Percentiles rank a stretch among this genome's conserved stretches.
These are phyloP conservation scores for Perilla frutescens DNA, from an alignment of 257 asterid species.

Conservation along the genomic window DNA sequence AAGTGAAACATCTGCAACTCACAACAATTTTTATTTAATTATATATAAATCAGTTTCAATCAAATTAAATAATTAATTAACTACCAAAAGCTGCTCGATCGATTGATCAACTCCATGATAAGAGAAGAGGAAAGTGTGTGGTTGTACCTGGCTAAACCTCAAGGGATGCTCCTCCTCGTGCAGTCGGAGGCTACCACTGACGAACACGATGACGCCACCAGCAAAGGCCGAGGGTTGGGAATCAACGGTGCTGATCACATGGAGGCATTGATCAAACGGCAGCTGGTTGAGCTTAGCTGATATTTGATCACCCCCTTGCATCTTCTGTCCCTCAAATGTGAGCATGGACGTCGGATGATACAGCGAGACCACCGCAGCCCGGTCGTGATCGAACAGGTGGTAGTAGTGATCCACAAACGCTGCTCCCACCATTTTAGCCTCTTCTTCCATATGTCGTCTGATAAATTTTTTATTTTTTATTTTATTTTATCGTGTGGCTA, in stretches of 20 bases:
- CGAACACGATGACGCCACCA: conserved; percentile 60
- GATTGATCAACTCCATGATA: neutral
- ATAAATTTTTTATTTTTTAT: neutral
- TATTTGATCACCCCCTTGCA: conserved; percentile 48
- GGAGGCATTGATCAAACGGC: conserved; percentile 63
- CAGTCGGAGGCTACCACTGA: conserved; percentile 64
- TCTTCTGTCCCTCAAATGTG: conserved; percentile 61
- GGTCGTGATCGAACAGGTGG: conserved; percentile 50
- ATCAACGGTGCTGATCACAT: conserved; percentile 60
- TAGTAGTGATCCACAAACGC: conserved; percentile 64
- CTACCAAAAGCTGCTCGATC: neutral
- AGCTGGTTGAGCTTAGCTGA: conserved; percentile 49
- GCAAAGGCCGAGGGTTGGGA: conserved; percentile 50
- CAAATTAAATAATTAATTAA: neutral
- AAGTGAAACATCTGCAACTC: conserved; percentile 66
- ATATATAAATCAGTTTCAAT: no score
- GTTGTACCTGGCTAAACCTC: conserved; percentile 64
- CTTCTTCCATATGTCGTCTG: conserved; percentile 54
- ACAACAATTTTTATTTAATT: neutral
- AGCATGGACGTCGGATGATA: conserved; percentile 60
- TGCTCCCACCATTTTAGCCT: conserved; percentile 49
- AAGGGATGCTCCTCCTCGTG: conserved; percentile 60
- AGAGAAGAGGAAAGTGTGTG: neutral
- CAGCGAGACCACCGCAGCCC: conserved; percentile 43
- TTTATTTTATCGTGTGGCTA: no score